Base-by-base conservation (phyloP, 2,329 filamentous ascomycete genomes). In the Lasiodiplodia sp. region DNA sequence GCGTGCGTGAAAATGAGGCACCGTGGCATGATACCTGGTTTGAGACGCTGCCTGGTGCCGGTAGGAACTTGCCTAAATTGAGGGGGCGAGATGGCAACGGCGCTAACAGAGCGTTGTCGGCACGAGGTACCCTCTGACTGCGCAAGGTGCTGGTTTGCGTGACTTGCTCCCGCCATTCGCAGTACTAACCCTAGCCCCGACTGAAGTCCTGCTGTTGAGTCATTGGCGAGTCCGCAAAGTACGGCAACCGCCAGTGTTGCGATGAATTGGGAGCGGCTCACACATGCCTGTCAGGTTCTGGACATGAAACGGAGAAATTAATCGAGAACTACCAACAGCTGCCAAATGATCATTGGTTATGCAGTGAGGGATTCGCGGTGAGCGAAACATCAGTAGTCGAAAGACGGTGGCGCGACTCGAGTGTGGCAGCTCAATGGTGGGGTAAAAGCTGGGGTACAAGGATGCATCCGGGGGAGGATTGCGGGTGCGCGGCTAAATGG, bases 361-460 rank as follows among this genome's bases (percentile, higher is more conserved):
- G 21, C 16, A 12, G 31, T 52, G 60, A 37, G 58, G 40, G 25
- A 28, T 49, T 16, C 25, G 23, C 23, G 21, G 58, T 10, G 14
- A 44, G 40, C 21, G 31, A 16, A 62, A 49, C 25, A 16, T 31
- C 25, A 25, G 37, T 11, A 23, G 60, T 64, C 60, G 60, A 21
- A 38, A 64, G 60, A 64, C 11, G 31, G 31, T 64, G 60, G 60
- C 31, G 47, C 60, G 60, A 64, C 60, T 40, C n/a, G 31, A 64
- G 28, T 14, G 47, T 34, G 23, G 31, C 47, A 34, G 44, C 28
- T 64, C 44, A 64, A 52, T 64, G 47, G 60, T 64, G 60, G 60
- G 60, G 60, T 64, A 64, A 64, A 64, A 64, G 60, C 60, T 64
- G 60, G 60, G 60, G 60, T 64, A 64, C 60, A 3, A 40, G 60